Conservation (phyloP, 2,329 filamentous ascomycete genomes). For the Talaromyces verruculosus region DNA sequence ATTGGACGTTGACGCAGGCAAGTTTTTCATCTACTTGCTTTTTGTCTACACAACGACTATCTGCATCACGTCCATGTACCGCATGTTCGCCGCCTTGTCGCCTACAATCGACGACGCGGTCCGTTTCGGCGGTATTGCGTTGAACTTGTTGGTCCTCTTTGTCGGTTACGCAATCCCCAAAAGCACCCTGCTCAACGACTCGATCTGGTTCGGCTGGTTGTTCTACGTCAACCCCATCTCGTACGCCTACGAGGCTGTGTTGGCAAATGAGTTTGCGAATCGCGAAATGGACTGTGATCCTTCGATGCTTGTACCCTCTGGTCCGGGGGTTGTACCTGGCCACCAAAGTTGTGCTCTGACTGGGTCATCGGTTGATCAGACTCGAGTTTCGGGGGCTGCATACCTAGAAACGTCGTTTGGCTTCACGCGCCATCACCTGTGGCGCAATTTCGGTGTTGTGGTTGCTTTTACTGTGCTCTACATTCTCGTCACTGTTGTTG, state of each 20-base stretch:
- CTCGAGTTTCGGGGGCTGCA: conserved; percentile 52
- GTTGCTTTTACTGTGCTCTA: conserved; percentile 75
- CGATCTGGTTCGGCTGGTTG: conserved; percentile 66
- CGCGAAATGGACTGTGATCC: conserved; percentile 59
- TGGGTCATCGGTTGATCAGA: conserved; percentile 56
- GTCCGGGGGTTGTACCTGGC: conserved; percentile 54
- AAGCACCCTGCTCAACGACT: conserved; percentile 56
- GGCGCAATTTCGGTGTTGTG: conserved; percentile 75
- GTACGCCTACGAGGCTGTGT: conserved; percentile 67
- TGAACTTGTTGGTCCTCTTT: conserved; percentile 64
- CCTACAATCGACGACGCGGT: conserved; percentile 66
- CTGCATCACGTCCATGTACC: conserved; percentile 63
- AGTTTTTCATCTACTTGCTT: conserved; percentile 67
- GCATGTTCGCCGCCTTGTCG: conserved; percentile 65
- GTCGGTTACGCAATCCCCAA: conserved; percentile 69
- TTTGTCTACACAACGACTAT: conserved; percentile 65
- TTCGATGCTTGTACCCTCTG: conserved; percentile 57
- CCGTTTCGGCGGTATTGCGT: conserved; percentile 60
- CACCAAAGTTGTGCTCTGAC: conserved; percentile 64
- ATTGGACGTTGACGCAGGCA: conserved; percentile 58
- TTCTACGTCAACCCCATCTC: conserved; percentile 53
- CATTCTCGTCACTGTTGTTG: conserved; percentile 67
- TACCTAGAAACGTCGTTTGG: conserved; percentile 59
- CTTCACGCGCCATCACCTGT: conserved; percentile 59
- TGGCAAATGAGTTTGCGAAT: conserved; percentile 65